phyloP scores from a whole-genome alignment of 2,329 filamentous ascomycete species.

The Aspergillus intermedius region DNA sequence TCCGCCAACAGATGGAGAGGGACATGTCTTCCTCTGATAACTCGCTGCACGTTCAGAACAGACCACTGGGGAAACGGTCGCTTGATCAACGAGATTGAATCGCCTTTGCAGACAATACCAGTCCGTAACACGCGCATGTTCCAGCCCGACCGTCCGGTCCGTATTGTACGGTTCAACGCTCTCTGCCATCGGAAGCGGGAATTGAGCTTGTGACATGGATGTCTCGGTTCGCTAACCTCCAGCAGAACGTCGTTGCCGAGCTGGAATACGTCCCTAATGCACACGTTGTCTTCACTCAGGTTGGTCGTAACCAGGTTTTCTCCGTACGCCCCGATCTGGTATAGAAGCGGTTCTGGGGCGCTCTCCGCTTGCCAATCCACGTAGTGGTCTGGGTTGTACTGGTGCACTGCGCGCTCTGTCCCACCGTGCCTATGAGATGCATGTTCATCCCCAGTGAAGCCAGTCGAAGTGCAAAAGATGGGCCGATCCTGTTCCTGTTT shows the following conservation, averaged over 20 bases:
- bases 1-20: neutral
- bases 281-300: neutral
- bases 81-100: neutral
- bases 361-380: neutral
- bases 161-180: neutral
- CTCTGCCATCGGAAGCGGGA: neutral
- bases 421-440: neutral
- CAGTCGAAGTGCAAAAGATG: neutral
- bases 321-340: neutral
- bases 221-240: neutral
- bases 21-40: neutral
- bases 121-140: neutral
- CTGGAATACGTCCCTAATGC: neutral
- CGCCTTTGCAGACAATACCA: neutral
- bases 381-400: neutral
- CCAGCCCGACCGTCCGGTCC: neutral
- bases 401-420: neutral
- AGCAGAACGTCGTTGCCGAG: neutral
- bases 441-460: neutral
- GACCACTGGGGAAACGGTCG: neutral
- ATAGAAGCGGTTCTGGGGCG: neutral
- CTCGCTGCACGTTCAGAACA: neutral
- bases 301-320: neutral
- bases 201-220: neutral
- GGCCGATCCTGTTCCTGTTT: neutral